A percentile compares a stretch with the other conserved stretches of the same genome.
phyloP scores from a whole-genome alignment of 192 early-diverging fungal genomes.

The Gamsiella multidivaricata region DNA sequence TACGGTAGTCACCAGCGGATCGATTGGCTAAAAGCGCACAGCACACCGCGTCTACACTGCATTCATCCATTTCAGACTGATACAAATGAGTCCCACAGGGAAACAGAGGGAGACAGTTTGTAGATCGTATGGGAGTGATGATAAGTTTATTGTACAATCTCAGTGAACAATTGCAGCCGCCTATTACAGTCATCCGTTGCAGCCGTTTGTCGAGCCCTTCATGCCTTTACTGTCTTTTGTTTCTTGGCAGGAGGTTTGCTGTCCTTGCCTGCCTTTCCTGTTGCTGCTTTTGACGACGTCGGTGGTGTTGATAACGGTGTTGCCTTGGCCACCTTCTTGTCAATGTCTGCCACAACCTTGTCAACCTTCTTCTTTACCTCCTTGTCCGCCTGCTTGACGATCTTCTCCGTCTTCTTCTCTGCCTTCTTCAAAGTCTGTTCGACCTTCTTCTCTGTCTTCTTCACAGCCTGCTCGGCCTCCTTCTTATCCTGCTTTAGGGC shows the following conservation, averaged over 20 bases:
- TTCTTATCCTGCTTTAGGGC: not conserved
- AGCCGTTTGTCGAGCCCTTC: no score
- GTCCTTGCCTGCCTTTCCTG: constrained; percentile 6
- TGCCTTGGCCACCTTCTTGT: constrained; percentile 21
- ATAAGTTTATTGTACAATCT: not conserved
- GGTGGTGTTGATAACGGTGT: constrained; percentile 11
- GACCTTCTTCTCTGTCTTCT: not conserved
- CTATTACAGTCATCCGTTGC: no score
- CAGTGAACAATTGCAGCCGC: no score
- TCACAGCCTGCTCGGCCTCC: not conserved
- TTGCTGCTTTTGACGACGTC: constrained; percentile 3
- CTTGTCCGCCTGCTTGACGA: constrained; percentile 13
- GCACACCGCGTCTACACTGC: no score
- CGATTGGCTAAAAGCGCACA: no score
- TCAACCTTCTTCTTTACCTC: constrained; percentile 17
- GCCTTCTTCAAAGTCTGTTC: constrained; percentile 1
- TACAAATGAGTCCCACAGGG: not conserved
- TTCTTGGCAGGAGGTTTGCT: constrained; percentile 40
- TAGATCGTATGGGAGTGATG: not conserved
- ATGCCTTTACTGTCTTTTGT: constrained; percentile 35
- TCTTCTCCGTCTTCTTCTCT: constrained; percentile 19
- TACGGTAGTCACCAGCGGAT: no score
- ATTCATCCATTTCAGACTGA: no score
- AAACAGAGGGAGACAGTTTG: not conserved
- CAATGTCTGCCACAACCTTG: constrained; percentile 14